Evolutionary conservation across 2,329 filamentous ascomycete species (phyloP).

Genomic region (Colletotrichum sp.): DNA sequence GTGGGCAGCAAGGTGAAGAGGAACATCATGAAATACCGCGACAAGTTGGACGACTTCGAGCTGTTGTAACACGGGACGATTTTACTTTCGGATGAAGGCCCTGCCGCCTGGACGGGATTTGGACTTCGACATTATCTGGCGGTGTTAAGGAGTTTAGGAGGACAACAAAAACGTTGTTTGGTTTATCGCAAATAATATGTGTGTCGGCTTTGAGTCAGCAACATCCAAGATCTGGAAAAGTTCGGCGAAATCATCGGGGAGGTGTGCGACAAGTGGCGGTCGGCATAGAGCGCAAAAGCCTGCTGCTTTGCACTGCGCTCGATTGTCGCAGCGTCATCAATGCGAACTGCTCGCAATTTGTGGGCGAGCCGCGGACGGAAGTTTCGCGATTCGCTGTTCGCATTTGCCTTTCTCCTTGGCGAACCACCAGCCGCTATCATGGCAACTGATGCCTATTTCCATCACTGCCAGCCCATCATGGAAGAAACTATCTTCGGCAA

Average conservation of each 20-base stretch:
- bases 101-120: conserved; percentile 2
- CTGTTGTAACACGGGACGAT: conserved; percentile 62
- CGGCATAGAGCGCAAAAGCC: not conserved
- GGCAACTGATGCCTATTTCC: not conserved
- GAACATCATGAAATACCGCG: conserved; percentile 92
- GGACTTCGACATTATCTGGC: not conserved
- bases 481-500: not conserved
- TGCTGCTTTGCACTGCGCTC: not conserved
- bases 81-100: conserved; percentile 12
- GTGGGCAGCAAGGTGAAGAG: conserved; percentile 97
- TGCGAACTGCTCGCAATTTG: not conserved
- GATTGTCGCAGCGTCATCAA: not conserved
- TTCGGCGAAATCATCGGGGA: not conserved
- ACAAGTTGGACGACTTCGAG: conserved; percentile 96
- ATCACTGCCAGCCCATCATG: conserved; percentile 4
- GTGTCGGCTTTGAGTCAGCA: conserved; percentile 1
- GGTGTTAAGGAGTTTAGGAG: conserved; percentile 18
- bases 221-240: not conserved
- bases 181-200: not conserved
- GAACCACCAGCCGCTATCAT: not conserved
- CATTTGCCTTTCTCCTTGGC: not conserved
- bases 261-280: not conserved
- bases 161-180: not conserved
- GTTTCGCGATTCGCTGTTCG: not conserved
- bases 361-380: not conserved